Evolutionary conservation across 805 yeast species (phyloP).

Genomic region (Spathaspora passalidarum): DNA sequence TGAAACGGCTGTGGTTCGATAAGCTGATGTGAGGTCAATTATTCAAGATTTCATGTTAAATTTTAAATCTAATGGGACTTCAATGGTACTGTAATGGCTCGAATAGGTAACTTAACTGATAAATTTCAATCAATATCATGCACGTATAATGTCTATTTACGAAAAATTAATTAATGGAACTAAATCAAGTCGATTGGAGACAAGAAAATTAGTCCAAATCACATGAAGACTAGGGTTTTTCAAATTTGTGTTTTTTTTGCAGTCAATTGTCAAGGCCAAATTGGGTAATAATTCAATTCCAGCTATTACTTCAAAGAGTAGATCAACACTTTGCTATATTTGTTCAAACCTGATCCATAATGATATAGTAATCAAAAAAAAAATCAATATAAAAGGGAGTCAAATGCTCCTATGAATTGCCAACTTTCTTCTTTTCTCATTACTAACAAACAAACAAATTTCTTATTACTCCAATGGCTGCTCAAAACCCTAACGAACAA

Average conservation of each 20-base stretch:
- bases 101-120: no score
- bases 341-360: no score
- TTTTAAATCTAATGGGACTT: neutral
- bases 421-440: neutral
- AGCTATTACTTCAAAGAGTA: no score
- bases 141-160: neutral
- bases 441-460: neutral
- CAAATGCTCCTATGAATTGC: neutral
- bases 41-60: neutral
- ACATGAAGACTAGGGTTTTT: no score
- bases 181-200: no score
- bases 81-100: neutral
- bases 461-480: constrained; percentile 5
- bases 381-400: neutral
- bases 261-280: neutral
- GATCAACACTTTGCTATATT: no score
- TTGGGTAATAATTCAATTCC: neutral
- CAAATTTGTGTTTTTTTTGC: neutral
- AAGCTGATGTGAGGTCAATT: no score
- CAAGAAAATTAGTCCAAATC: no score
- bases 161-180: neutral
- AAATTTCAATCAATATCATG: no score
- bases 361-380: no score
- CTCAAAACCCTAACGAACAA: constrained; percentile 6
- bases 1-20: no score